These are phyloP conservation scores for Pueraria montana DNA, from an alignment of 306 rosid species.

Conservation along the genomic window DNA sequence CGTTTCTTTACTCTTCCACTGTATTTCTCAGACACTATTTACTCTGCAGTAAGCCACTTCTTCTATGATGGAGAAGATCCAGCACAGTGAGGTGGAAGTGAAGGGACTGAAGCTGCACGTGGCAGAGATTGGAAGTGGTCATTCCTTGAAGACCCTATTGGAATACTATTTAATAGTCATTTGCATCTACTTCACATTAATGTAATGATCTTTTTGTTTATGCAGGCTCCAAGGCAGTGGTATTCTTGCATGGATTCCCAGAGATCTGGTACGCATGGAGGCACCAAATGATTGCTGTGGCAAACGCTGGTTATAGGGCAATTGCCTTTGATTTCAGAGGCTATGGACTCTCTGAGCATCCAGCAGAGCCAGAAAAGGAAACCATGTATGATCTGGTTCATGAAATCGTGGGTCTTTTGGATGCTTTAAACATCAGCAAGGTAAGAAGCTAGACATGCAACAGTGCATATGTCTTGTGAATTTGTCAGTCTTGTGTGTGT, in stretches of 20 bases:
- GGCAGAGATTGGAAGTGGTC: conserved; percentile 70
- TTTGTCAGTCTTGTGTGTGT: neutral
- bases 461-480: neutral
- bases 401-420: conserved; percentile 62
- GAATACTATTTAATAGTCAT: neutral
- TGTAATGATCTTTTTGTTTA: neutral
- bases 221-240: conserved; percentile 69
- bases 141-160: neutral
- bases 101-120: conserved; percentile 77
- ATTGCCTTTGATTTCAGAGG: conserved; percentile 79
- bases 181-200: neutral
- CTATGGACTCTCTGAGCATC: conserved; percentile 81
- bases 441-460: conserved; percentile 36
- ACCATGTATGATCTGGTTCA: conserved; percentile 54
- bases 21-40: no score
- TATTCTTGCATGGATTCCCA: conserved; percentile 84
- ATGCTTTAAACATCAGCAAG: conserved; percentile 64
- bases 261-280: conserved; percentile 89
- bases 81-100: conserved; percentile 68
- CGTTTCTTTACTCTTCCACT: neutral
- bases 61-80: conserved; percentile 65
- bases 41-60: neutral
- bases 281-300: conserved; percentile 73
- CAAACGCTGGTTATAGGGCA: conserved; percentile 71
- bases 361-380: conserved; percentile 65